Evolutionary conservation across 192 early-diverging fungal genomes (phyloP), one percentile per base, ranked within the genome.

Genomic region (Backusella australiensis): DNA sequence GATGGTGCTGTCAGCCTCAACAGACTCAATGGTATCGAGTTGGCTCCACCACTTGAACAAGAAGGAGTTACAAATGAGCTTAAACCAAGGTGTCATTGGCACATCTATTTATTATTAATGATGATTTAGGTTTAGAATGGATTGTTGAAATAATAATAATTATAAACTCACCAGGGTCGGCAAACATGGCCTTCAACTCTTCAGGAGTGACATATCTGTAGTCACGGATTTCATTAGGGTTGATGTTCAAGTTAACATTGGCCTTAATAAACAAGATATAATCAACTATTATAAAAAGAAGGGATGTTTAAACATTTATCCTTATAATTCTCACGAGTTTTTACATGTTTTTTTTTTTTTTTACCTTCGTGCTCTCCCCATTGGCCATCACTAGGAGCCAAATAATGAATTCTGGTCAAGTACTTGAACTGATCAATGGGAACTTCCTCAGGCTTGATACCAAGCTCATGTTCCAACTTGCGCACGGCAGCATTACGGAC

Each of bases 321-420:
- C 21, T 65, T 19, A 21, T 23, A 26, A 59, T 59, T 59, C n/a
- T 12, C 23, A 26, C 56, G 2, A 65, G n/a, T 19, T 36, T 29
- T 29, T 29, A 29, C 29, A 29, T 29, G 29, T 29, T 29, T 1
- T 29, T 29, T 29, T 1, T 29, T 29, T 29, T 29, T 29, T 29
- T 29, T n/a, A 84, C 85, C 81, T 86, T 99, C 98, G 81, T 99
- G 98, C 84, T 99, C 98, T n/a, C 98, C 98, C 98, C 98, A 99
- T 73, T 94, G 73, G 26, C 95, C 96, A 75, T 99, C 95, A 23
- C 93, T 95, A n/a, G 95, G 93, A 26, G 98, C 96, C 76, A 96
- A 74, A 82, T 99, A 99, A 77, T 99, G 98, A 68, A 99, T 97
- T 49, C 94, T 88, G 17, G 98, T 99, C 80, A 99, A 86, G 82